Conservation (phyloP, 306 rosid genomes). For the Benincasa hispida region DNA sequence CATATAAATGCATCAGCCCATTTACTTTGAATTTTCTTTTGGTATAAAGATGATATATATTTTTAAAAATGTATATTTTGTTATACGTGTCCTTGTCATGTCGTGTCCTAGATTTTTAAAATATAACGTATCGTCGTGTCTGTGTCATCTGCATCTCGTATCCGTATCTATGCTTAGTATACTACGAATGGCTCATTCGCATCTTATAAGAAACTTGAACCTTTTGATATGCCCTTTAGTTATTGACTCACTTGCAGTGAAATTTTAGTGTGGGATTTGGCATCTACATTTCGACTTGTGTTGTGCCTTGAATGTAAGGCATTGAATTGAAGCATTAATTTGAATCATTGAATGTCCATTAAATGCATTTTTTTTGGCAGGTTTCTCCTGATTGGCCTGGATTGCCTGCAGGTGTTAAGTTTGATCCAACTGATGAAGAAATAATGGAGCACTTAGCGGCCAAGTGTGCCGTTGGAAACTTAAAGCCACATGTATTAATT, state of each 20-base stretch:
- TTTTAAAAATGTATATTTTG: too few relatives aligned
- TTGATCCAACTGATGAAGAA: slow-evolving; percentile 76
- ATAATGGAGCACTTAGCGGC: slow-evolving; percentile 67
- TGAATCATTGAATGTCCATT: background rate
- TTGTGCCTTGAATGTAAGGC: background rate
- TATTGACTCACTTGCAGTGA: background rate
- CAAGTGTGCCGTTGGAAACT: slow-evolving; percentile 50
- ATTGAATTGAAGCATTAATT: background rate
- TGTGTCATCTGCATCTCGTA: too few relatives aligned
- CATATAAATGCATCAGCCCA: too few relatives aligned
- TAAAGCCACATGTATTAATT: slow-evolving; percentile 44
- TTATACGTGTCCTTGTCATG: too few relatives aligned
- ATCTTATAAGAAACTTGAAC: background rate
- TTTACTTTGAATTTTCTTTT: too few relatives aligned
- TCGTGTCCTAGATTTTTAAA: too few relatives aligned
- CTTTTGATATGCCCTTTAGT: background rate
- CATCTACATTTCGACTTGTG: background rate
- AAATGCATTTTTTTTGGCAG: slow-evolving; percentile 25
- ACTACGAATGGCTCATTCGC: background rate
- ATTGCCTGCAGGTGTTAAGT: slow-evolving; percentile 78
- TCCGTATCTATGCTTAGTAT: too few relatives aligned
- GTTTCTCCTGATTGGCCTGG: slow-evolving; percentile 83
- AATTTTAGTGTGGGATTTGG: background rate
- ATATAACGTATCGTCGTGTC: too few relatives aligned
- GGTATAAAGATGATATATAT: too few relatives aligned